Percentiles rank a stretch among this genome's conserved stretches.
Conservation (phyloP, 352 stramenopile genomes). For the Globisporangium orthogonon region DNA sequence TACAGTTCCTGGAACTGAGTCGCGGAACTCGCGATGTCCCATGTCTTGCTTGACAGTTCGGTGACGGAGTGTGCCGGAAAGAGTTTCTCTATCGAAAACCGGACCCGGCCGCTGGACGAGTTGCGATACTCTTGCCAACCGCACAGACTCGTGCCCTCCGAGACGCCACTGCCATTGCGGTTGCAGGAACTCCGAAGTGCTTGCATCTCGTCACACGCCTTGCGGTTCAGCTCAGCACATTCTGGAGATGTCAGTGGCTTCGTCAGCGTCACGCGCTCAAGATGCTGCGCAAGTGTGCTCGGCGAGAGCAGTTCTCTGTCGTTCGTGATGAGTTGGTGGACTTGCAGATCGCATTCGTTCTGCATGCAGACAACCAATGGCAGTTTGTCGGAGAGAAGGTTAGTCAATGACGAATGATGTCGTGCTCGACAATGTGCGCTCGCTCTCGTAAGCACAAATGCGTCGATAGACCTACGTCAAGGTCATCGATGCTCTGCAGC, state of each 20-base stretch:
- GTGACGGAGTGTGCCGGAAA: constrained; percentile 19
- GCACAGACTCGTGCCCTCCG: constrained; percentile 1
- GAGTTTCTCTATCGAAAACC: constrained; percentile 8
- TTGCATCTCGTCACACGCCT: constrained; percentile 35
- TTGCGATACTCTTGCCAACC: constrained; percentile 11
- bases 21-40: constrained; percentile 21
- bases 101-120: constrained; percentile 7
- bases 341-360: constrained; percentile 4
- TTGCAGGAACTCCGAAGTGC: constrained; percentile 33
- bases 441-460: not conserved
- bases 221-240: constrained; percentile 33
- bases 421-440: not conserved
- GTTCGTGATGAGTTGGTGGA: not conserved
- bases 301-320: not conserved
- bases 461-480: constrained; percentile 1
- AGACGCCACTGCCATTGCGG: not conserved
- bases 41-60: constrained; percentile 24
- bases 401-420: not conserved
- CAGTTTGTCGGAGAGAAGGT: not conserved
- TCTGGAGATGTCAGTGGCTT: constrained; percentile 31
- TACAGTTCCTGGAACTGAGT: constrained; percentile 21
- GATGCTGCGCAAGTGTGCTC: constrained; percentile 25
- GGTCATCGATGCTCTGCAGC: constrained; percentile 12
- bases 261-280: constrained; percentile 34
- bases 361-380: not conserved